Evolutionary conservation across 176 grass and related monocot species (phyloP).

Genomic region (Thinopyrum elongatum): DNA sequence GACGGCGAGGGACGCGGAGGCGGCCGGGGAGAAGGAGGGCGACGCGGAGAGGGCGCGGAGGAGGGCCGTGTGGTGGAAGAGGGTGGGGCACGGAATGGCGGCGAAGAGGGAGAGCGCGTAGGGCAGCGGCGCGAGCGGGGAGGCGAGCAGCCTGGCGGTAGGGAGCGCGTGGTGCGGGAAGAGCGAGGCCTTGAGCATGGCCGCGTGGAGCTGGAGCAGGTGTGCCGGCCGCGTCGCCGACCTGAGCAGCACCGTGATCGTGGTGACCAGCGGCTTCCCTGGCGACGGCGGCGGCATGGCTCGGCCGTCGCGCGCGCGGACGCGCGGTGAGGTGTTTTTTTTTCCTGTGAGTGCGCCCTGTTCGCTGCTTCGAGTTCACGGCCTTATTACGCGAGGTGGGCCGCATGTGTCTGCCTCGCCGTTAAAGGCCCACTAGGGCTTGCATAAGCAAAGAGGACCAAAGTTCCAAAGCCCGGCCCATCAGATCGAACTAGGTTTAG

Average conservation of each 20-base stretch:
- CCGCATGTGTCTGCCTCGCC: background rate
- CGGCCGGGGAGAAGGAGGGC: background rate
- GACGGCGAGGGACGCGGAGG: slow-evolving; percentile 17
- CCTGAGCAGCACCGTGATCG: slow-evolving; percentile 42
- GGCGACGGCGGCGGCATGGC: slow-evolving; percentile 22
- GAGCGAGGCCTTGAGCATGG: slow-evolving; percentile 46
- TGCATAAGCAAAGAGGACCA: background rate
- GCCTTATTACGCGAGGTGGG: background rate
- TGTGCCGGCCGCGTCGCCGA: slow-evolving; percentile 29
- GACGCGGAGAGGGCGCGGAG: slow-evolving; percentile 31
- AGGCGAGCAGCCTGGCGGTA: slow-evolving; percentile 54
- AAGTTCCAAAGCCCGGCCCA: background rate
- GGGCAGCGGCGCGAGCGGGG: slow-evolving; percentile 35
- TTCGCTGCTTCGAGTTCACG: background rate
- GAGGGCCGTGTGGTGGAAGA: slow-evolving; percentile 52
- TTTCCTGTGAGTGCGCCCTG: background rate
- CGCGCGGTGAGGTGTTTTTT: background rate
- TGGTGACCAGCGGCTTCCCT: background rate
- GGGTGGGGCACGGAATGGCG: slow-evolving; percentile 41
- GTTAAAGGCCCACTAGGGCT: background rate
- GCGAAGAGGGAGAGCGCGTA: slow-evolving; percentile 58
- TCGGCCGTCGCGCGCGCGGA: background rate
- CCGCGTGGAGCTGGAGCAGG: slow-evolving; percentile 50
- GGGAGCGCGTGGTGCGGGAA: slow-evolving; percentile 51
- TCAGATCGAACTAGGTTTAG: slow-evolving; percentile 6